A percentile compares a stretch with the other conserved stretches of the same genome.
These are phyloP conservation scores for Sporothrix curviconia DNA, from an alignment of 2,329 filamentous ascomycete species.

Conservation along the genomic window DNA sequence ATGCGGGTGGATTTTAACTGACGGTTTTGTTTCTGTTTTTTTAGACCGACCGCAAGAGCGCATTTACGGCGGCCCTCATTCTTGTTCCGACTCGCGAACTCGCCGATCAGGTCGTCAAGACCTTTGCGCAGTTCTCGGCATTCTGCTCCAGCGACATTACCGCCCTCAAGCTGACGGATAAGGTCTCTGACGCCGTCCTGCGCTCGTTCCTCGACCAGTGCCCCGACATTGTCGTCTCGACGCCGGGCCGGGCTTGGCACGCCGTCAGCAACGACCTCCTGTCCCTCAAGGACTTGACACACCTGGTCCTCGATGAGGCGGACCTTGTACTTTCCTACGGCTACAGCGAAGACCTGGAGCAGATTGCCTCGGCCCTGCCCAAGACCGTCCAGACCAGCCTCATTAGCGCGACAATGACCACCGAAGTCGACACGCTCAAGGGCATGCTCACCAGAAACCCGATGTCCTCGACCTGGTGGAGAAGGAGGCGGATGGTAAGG, in stretches of 20 bases:
- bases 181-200: constrained; percentile 83
- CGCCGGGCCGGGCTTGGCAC: constrained; percentile 73
- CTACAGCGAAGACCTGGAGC: constrained; percentile 83
- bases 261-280: constrained; percentile 70
- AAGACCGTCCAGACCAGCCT: constrained; percentile 84
- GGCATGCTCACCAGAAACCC: constrained; percentile 74
- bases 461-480: constrained; percentile 77
- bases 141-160: constrained; percentile 83
- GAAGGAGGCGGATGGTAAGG: constrained; percentile 67
- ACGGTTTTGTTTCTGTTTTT: too few relatives aligned
- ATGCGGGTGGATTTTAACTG: too few relatives aligned
- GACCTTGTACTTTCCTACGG: constrained; percentile 91
- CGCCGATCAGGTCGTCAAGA: constrained; percentile 80
- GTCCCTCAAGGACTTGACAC: constrained; percentile 61
- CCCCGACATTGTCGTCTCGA: constrained; percentile 86
- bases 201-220: constrained; percentile 76
- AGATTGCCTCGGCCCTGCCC: constrained; percentile 69
- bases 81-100: constrained; percentile 93
- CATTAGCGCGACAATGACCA: constrained; percentile 85
- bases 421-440: constrained; percentile 77
- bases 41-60: constrained; percentile 43
- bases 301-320: constrained; percentile 87
- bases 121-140: constrained; percentile 66
- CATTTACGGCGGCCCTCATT: constrained; percentile 68
- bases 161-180: constrained; percentile 80